These are phyloP conservation scores for Vitis labrusca DNA, from an alignment of 164 flowering plant genomes.

Conservation along the genomic window DNA sequence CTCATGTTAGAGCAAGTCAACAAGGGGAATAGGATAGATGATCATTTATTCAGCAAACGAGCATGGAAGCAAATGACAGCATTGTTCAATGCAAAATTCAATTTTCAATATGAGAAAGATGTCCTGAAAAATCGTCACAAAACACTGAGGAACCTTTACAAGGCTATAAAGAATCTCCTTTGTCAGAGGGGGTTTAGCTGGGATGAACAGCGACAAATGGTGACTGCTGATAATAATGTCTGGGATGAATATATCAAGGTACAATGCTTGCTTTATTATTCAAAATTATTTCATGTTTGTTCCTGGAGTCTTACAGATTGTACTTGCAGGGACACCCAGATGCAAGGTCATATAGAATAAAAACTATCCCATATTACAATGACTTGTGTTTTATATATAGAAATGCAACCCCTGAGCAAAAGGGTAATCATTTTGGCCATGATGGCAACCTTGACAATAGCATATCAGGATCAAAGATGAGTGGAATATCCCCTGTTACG, in stretches of 20 bases:
- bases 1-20: constrained; percentile 55
- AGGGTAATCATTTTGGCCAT: constrained; percentile 4
- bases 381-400: constrained; percentile 48
- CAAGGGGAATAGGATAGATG: constrained; percentile 44
- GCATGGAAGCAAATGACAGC: constrained; percentile 56
- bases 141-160: constrained; percentile 52
- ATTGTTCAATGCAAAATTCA: constrained; percentile 49
- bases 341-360: constrained; percentile 50
- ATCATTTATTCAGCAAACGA: constrained; percentile 45
- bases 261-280: neutral
- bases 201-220: constrained; percentile 57
- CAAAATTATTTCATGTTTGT: neutral
- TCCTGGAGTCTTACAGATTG: neutral
- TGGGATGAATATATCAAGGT: constrained; percentile 73
- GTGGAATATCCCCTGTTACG: constrained; percentile 7
- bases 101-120: constrained; percentile 45
- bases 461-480: neutral
- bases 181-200: constrained; percentile 52
- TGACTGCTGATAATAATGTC: constrained; percentile 46
- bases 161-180: constrained; percentile 42
- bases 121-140: constrained; percentile 59
- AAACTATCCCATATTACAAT: constrained; percentile 43
- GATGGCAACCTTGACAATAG: neutral
- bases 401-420: constrained; percentile 17
- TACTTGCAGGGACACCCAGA: constrained; percentile 48